Evolutionary conservation across 2,329 filamentous ascomycete genomes (phyloP).

Genomic region (Elsinoe ampelina): DNA sequence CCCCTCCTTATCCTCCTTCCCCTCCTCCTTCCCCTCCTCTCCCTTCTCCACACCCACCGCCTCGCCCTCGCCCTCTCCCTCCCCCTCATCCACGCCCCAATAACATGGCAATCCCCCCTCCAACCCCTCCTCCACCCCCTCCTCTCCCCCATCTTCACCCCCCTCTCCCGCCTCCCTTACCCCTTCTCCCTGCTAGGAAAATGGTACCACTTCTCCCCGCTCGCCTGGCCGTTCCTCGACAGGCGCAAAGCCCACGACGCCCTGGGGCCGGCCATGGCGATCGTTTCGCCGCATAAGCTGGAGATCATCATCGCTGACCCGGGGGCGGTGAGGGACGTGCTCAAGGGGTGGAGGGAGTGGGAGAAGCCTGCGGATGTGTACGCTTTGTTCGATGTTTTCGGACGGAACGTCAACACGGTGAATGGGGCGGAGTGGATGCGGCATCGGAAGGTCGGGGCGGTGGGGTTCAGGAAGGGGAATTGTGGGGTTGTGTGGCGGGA

Average conservation of each 20-base stretch:
- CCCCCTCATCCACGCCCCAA: not conserved
- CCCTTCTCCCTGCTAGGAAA: not conserved
- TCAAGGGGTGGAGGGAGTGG: not conserved
- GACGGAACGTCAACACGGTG: not conserved
- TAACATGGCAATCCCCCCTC: constrained; percentile 3
- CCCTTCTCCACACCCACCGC: not conserved
- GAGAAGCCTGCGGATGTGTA: not conserved
- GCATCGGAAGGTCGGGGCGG: not conserved
- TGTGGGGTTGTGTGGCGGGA: not conserved
- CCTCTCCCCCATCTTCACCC: not conserved
- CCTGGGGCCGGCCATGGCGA: not conserved
- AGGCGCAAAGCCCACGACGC: not conserved
- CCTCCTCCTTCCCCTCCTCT: not conserved
- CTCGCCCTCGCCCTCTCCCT: not conserved
- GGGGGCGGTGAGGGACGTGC: not conserved
- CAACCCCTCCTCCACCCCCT: not conserved
- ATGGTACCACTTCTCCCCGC: not conserved
- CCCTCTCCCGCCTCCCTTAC: not conserved
- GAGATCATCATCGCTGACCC: constrained; percentile 1
- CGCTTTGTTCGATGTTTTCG: not conserved
- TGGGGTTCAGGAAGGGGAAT: constrained; percentile 1
- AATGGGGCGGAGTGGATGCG: not conserved
- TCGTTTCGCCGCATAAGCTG: not conserved
- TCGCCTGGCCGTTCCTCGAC: not conserved
- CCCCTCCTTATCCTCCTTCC: not conserved